Evolutionary conservation across 1,284 basidiomycete genomes (phyloP), one percentile per base, ranked within the genome.

Genomic region (Cutaneotrichosporon sp.): DNA sequence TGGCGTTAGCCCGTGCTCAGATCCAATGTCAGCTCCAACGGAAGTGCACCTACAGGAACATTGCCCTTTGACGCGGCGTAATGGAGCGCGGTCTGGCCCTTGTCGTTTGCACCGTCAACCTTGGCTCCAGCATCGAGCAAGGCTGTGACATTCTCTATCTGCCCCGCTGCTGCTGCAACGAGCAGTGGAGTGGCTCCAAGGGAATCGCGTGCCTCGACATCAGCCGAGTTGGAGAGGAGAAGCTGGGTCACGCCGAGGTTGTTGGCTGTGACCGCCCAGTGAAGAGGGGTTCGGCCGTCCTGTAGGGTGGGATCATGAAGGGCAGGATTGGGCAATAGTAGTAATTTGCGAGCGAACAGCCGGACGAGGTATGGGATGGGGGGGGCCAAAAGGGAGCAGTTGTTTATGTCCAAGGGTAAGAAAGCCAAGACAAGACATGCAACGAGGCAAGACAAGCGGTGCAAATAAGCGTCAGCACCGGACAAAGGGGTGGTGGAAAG

Each of bases 41-140:
- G n/a, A n/a, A 4, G 10, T 46, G 11, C 11, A 67, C 81, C 60
- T 70, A 90, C 90, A 67, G 89, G 84, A 51, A 91, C 82, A 46
- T 86, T 85, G 39, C 90, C 87, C 74, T 93, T 96, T 17, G 91
- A 96, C 35, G 91, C 92, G 26, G 91, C 91, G 65, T 96, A 96
- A 75, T 96, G 90, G 90, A 96, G 72, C 43, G 90, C 82, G 5
- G 88, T 90, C 53, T 92, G 78, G 11, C 90, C 90, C 75, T 93
- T 93, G 64, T 86, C 83, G 66, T 91, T 96, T 57, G 77, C 80
- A 61, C 82, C 82, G 59, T 87, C 87, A 43, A 90, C 82, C 68
- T 92, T 82, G 41, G 90, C 90, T 10, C 90, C 91, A 32, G 87
- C 85, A 43, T 88, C 85, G 33, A 94, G 75, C 27, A 97, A 78